These are phyloP conservation scores for Penicillium sp. DNA, from an alignment of 2,329 filamentous ascomycete genomes.

Conservation along the genomic window DNA sequence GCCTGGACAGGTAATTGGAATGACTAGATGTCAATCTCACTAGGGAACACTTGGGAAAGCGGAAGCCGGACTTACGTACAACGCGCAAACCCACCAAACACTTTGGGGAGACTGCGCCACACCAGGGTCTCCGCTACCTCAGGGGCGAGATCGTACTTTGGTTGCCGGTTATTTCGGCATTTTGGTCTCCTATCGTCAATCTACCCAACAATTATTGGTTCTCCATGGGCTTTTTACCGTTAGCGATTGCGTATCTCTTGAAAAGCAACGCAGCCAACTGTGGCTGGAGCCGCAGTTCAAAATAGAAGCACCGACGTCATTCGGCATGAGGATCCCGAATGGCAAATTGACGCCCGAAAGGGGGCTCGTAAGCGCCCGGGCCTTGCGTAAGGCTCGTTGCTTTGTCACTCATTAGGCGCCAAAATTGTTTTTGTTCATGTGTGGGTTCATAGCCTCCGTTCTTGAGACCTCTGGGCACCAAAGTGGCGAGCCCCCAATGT, in stretches of 20 bases:
- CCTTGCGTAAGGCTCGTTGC: not conserved
- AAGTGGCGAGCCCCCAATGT: not conserved
- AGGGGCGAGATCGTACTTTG: constrained; percentile 15
- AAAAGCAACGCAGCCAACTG: constrained; percentile 10
- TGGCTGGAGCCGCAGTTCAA: constrained; percentile 21
- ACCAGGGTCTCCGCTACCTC: constrained; percentile 15
- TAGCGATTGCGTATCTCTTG: not conserved
- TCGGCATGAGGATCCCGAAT: constrained; percentile 12
- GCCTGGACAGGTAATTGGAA: not conserved
- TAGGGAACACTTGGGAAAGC: constrained; percentile 9
- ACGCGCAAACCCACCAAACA: constrained; percentile 24
- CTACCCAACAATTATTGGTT: not conserved
- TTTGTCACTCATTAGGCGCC: not conserved
- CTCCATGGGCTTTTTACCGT: not conserved
- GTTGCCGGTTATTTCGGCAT: not conserved
- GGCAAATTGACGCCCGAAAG: not conserved
- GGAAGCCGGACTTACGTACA: constrained; percentile 24
- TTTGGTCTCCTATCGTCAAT: not conserved
- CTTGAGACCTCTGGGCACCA: too few species aligned
- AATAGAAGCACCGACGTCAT: constrained; percentile 29
- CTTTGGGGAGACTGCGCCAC: constrained; percentile 21
- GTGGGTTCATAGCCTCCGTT: not conserved
- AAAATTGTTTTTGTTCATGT: not conserved
- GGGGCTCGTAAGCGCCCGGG: constrained; percentile 5
- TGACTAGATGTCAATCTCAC: not conserved